phyloP scores from a whole-genome alignment of 1,139 yeast species.

The Pichia sp. region DNA sequence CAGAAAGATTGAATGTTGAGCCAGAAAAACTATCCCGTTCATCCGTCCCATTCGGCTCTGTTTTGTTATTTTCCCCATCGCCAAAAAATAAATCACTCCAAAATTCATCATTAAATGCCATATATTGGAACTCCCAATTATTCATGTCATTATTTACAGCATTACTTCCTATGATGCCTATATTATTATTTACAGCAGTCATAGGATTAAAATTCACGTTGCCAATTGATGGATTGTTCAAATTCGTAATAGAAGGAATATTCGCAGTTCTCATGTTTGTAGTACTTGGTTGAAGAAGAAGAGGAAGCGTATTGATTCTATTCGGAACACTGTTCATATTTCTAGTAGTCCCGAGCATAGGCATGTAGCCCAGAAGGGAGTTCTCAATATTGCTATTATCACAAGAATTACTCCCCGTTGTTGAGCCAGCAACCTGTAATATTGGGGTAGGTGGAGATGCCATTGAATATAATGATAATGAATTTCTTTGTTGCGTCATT shows the following conservation, averaged over 20 bases:
- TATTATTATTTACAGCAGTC: too few relatives aligned
- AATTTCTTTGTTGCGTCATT: background rate
- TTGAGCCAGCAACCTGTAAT: background rate
- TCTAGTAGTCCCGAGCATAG: too few relatives aligned
- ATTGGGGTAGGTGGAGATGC: slow-evolving; percentile 10
- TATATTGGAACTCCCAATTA: slow-evolving; percentile 30
- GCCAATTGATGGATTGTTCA: too few relatives aligned
- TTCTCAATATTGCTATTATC: background rate
- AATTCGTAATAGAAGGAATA: background rate
- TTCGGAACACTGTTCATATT: background rate
- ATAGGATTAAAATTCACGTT: too few relatives aligned
- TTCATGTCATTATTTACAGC: slow-evolving; percentile 1
- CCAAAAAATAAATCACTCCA: slow-evolving; percentile 36
- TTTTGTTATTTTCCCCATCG: slow-evolving; percentile 14
- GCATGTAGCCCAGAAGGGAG: too few relatives aligned
- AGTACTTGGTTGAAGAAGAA: too few relatives aligned
- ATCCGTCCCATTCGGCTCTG: background rate
- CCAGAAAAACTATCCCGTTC: background rate
- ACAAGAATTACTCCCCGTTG: background rate
- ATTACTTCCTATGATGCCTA: too few relatives aligned
- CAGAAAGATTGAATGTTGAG: background rate
- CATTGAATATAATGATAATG: background rate
- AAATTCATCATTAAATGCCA: slow-evolving; percentile 38
- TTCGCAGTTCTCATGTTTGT: too few relatives aligned
- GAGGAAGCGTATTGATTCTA: background rate